Conservation (phyloP, 2,329 filamentous ascomycete species). For the Penicillium sp. region DNA sequence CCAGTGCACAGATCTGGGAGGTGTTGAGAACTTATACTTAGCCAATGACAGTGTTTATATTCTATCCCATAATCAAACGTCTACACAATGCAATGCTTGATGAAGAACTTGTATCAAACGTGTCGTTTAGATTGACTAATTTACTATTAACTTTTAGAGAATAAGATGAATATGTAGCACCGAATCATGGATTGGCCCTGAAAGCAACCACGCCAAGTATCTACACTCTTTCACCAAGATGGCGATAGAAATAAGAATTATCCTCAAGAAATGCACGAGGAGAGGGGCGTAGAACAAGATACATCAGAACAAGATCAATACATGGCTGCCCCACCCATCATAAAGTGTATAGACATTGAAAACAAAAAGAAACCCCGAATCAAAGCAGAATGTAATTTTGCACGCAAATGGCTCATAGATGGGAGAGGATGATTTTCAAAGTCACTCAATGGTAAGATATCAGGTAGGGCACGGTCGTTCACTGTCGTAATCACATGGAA, state of each 20-base stretch:
- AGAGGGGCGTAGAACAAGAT: not conserved
- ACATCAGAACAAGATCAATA: not conserved
- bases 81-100: not conserved
- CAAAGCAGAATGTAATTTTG: not conserved
- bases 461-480: constrained; percentile 5
- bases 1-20: not conserved
- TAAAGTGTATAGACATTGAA: not conserved
- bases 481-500: constrained; percentile 14
- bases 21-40: not conserved
- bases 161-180: not conserved
- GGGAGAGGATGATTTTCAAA: constrained; percentile 4
- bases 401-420: constrained; percentile 8
- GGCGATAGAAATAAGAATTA: not conserved
- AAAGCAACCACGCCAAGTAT: constrained; percentile 8
- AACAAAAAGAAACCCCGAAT: not conserved
- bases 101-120: not conserved
- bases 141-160: not conserved
- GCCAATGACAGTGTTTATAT: not conserved
- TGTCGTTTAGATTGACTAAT: not conserved
- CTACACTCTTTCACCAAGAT: not conserved
- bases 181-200: not conserved
- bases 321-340: constrained; percentile 4
- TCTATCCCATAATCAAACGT: not conserved
- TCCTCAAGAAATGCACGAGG: constrained; percentile 1
- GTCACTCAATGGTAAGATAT: not conserved